Evolutionary conservation across 345 rosid species (phyloP).

Genomic region (Reutealis trisperma): DNA sequence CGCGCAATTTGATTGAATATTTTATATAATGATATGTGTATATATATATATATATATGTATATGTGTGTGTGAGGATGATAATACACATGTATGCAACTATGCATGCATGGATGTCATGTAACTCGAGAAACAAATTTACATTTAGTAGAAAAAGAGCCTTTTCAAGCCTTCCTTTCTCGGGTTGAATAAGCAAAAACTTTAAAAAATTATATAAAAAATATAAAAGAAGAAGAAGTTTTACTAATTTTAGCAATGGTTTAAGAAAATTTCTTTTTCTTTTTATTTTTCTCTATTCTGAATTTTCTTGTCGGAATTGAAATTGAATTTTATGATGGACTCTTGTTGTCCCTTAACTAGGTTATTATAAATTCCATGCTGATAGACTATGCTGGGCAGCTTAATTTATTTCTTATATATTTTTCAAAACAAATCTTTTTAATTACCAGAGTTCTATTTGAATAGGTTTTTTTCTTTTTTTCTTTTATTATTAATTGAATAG

Average conservation of each 20-base stretch:
- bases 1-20: constrained; percentile 3
- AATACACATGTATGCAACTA: not conserved
- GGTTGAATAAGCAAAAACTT: not conserved
- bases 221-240: constrained; percentile 5
- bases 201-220: not conserved
- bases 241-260: not conserved
- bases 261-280: not conserved
- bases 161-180: not conserved
- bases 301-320: constrained; percentile 7
- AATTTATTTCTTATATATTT: too few species aligned
- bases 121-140: not conserved
- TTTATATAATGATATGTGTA: not conserved
- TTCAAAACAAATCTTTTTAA: too few species aligned
- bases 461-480: too few species aligned
- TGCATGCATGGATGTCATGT: constrained; percentile 22
- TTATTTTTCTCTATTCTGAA: not conserved
- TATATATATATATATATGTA: too few species aligned
- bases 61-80: not conserved
- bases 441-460: too few species aligned
- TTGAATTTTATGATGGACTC: constrained; percentile 24
- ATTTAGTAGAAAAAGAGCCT: not conserved
- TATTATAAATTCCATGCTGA: not conserved
- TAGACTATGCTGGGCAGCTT: too few species aligned
- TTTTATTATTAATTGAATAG: too few species aligned
- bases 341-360: constrained; percentile 11